These are phyloP conservation scores for Tripterygium wilfordii DNA, from an alignment of 177 flowering plant genomes.

Conservation along the genomic window DNA sequence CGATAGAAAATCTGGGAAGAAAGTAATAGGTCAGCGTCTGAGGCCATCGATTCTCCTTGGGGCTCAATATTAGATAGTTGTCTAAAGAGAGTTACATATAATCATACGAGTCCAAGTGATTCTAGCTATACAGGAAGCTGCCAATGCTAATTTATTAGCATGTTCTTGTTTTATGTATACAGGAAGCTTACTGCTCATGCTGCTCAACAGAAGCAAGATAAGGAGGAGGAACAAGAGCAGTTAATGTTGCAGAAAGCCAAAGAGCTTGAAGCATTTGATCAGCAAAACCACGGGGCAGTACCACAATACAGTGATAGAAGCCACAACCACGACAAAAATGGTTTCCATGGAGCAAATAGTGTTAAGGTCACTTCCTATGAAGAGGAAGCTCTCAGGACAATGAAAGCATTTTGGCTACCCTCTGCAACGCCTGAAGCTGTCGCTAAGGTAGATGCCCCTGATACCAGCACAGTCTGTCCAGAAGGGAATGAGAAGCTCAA, in stretches of 20 bases:
- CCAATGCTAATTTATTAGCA: background rate
- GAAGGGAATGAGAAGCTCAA: slow-evolving; percentile 92
- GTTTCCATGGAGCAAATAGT: slow-evolving; percentile 99
- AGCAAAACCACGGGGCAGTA: slow-evolving; percentile 93
- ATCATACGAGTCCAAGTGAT: too few species aligned
- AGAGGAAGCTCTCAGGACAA: slow-evolving; percentile 90
- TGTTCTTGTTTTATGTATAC: slow-evolving; percentile 9
- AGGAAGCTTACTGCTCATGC: slow-evolving; percentile 84
- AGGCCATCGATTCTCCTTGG: too few species aligned
- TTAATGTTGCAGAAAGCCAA: slow-evolving; percentile 72
- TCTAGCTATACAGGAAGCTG: too few species aligned
- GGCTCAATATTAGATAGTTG: too few species aligned
- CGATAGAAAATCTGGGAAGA: too few species aligned
- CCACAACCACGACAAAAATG: slow-evolving; percentile 61
- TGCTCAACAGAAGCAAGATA: slow-evolving; percentile 76
- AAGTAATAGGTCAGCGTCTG: too few species aligned
- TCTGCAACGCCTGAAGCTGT: slow-evolving; percentile 97
- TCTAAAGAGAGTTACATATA: too few species aligned
- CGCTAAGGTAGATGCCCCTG: slow-evolving; percentile 71
- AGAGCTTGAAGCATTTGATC: slow-evolving; percentile 94
- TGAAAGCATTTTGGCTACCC: slow-evolving; percentile 99
- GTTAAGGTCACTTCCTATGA: slow-evolving; percentile 88
- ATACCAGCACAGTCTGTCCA: slow-evolving; percentile 67
- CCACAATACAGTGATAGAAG: slow-evolving; percentile 78
- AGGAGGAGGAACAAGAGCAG: slow-evolving; percentile 82